Conservation (phyloP, 805 yeast genomes). For the Lachancea meyersii region DNA sequence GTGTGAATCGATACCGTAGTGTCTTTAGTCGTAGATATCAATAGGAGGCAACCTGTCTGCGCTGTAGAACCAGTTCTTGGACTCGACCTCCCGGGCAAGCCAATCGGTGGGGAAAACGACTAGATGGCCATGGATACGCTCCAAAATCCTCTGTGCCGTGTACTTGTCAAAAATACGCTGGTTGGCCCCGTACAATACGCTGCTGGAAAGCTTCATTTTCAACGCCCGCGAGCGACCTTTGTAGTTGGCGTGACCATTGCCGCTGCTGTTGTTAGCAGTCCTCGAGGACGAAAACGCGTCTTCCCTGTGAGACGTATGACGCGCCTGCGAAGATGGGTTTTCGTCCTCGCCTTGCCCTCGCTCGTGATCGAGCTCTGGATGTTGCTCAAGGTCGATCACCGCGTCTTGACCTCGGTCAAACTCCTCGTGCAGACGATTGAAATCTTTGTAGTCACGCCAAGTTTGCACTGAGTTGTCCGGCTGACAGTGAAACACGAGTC, state of each 20-base stretch:
- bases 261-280: neutral
- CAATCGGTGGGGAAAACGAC: constrained; percentile 92
- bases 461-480: constrained; percentile 88
- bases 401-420: constrained; percentile 37
- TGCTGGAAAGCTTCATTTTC: constrained; percentile 28
- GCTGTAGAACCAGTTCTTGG: constrained; percentile 92
- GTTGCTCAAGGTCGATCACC: constrained; percentile 28
- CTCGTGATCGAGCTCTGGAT: neutral
- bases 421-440: constrained; percentile 51
- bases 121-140: constrained; percentile 75
- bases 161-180: constrained; percentile 61
- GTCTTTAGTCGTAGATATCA: constrained; percentile 70
- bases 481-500: constrained; percentile 85
- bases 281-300: neutral
- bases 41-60: constrained; percentile 92
- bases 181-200: constrained; percentile 28
- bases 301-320: constrained; percentile 1
- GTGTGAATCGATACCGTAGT: neutral
- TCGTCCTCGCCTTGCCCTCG: neutral
- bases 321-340: neutral
- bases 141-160: constrained; percentile 67
- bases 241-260: constrained; percentile 1
- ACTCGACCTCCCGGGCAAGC: constrained; percentile 79
- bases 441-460: constrained; percentile 85
- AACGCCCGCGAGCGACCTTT: constrained; percentile 19